Evolutionary conservation across 2,329 filamentous ascomycete species (phyloP), one percentile per base, ranked within the genome.

Genomic region (Elsinoe australis): DNA sequence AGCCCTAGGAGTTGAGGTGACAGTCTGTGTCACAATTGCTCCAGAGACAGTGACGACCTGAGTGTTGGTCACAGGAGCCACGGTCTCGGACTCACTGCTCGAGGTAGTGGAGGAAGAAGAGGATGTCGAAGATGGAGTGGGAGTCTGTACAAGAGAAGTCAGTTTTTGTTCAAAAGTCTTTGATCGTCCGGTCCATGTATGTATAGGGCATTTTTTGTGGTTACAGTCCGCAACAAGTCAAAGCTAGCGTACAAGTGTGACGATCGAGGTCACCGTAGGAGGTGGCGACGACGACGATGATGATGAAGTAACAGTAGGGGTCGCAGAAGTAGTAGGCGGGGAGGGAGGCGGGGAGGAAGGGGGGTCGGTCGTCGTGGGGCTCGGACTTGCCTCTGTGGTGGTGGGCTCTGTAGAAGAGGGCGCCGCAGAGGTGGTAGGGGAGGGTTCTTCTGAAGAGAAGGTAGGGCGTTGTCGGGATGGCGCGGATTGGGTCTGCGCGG

Each of bases 41-140:
- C 70, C 70, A 15, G 67, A 69, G 17, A 70, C 59, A 0, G 69
- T 72, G n/a, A 70, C 57, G 9, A 67, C 58, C 18, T 63, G 61
- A 4, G 65, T 56, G 46, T 58, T 65, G 5, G 61, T 64, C 29
- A 66, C 55, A 2, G 65, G 61, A 5, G 32, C 33, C 18, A 22
- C 31, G 22, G 33, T 26, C 28, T 44, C 39, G 14, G 39, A 36
- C 33, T 36, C 14, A 17, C 10, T 36, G 39, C 39, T 44, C 8
- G 28, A 31, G 39, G 21, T 19, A 12, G 34, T 48, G 44, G 44
- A 34, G 9, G 61, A 57, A 17, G 48, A 52, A 8, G 57, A 48
- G 9, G 54, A 51, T 31, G 50, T 52, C 4, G 47, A 32, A 3
- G 54, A 50, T 8, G 56, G 51, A 4, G 52, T 49, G 24, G 49